A percentile compares a stretch with the other conserved stretches of the same genome.
phyloP scores from a whole-genome alignment of 805 yeast species.

The Wickerhamomyces bovis region DNA sequence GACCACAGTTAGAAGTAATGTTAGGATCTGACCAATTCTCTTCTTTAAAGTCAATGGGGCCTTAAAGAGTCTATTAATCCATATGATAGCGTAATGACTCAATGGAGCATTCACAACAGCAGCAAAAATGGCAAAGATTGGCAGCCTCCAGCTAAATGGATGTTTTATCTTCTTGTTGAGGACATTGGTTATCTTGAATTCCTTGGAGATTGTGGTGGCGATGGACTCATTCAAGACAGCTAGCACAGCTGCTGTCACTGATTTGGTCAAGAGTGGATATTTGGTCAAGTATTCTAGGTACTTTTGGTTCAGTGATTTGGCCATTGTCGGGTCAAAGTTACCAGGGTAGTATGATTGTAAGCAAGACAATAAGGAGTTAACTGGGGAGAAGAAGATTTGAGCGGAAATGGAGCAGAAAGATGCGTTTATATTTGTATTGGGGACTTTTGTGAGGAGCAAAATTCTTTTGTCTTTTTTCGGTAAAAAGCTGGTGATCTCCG shows the following conservation, averaged over 20 bases:
- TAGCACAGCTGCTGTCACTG: slow-evolving; percentile 49
- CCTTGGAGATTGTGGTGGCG: slow-evolving; percentile 46
- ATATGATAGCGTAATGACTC: slow-evolving; percentile 45
- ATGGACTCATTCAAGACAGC: slow-evolving; percentile 52
- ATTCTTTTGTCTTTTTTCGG: background rate
- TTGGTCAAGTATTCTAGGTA: slow-evolving; percentile 35
- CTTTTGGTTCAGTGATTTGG: slow-evolving; percentile 15
- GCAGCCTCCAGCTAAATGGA: slow-evolving; percentile 32
- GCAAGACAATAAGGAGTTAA: background rate
- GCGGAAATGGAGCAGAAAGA: background rate
- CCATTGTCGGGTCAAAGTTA: no score
- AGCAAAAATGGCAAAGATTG: slow-evolving; percentile 53
- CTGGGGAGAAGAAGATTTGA: background rate
- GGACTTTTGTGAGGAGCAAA: background rate
- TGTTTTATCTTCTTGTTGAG: slow-evolving; percentile 16
- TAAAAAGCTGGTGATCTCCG: background rate
- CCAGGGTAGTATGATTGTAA: background rate
- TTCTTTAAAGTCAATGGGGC: slow-evolving; percentile 34
- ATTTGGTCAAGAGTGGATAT: slow-evolving; percentile 55
- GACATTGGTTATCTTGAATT: slow-evolving; percentile 26
- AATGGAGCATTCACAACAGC: slow-evolving; percentile 50
- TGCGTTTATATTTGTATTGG: background rate
- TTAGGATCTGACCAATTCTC: slow-evolving; percentile 44
- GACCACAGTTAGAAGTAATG: slow-evolving; percentile 48
- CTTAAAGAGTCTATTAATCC: slow-evolving; percentile 39